phyloP scores from a whole-genome alignment of 768 basidiomycete species.

The Mycena leptocephala region DNA sequence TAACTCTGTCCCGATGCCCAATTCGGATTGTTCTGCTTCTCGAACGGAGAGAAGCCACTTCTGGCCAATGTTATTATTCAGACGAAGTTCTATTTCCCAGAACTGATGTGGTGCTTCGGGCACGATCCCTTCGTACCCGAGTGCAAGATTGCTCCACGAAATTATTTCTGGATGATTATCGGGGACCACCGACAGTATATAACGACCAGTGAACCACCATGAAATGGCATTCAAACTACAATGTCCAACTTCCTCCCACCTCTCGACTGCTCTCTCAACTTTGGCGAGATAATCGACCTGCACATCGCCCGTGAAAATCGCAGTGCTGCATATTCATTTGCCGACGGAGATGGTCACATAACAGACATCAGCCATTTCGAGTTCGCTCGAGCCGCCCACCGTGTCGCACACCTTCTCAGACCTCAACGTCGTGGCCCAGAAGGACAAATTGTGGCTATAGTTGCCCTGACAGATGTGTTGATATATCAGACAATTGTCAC shows the following conservation, averaged over 20 bases:
- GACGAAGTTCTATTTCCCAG: too few species aligned
- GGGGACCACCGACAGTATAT: too few species aligned
- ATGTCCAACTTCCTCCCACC: conserved; percentile 17
- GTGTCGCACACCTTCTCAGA: conserved; percentile 56
- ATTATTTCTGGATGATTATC: too few species aligned
- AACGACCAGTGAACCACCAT: too few species aligned
- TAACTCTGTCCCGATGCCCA: too few species aligned
- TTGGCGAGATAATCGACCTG: conserved; percentile 13
- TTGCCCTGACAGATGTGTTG: conserved; percentile 50
- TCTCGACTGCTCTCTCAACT: conserved; percentile 27
- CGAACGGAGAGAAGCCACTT: too few species aligned
- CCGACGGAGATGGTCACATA: conserved; percentile 38
- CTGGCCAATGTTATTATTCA: too few species aligned
- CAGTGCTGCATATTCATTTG: conserved; percentile 38
- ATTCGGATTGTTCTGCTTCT: too few species aligned
- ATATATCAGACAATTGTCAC: conserved; percentile 59
- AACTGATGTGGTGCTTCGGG: too few species aligned
- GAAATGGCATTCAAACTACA: neutral
- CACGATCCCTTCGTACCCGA: too few species aligned
- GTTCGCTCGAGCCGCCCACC: conserved; percentile 62
- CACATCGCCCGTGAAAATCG: conserved; percentile 6
- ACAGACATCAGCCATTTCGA: conserved; percentile 56
- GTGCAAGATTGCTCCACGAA: too few species aligned
- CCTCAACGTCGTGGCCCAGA: conserved; percentile 50
- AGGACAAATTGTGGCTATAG: conserved; percentile 54